phyloP scores from a whole-genome alignment of 148 eudicot genomes.

The Simmondsia chinensis region DNA sequence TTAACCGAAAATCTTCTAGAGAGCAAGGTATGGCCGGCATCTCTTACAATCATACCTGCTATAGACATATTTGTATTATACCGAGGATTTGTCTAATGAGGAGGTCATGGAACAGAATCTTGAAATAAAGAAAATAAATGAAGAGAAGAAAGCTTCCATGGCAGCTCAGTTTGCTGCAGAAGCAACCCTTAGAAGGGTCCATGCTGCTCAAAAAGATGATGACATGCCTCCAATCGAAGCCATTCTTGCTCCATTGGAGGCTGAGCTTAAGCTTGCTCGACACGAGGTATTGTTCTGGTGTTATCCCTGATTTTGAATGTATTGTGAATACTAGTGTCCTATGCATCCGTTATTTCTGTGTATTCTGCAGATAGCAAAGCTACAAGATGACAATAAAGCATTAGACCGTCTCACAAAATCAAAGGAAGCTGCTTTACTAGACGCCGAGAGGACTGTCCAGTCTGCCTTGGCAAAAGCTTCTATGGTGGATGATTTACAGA shows the following conservation, averaged over 20 bases:
- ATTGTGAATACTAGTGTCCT: too few species aligned
- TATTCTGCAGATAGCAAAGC: constrained; percentile 52
- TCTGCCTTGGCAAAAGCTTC: constrained; percentile 72
- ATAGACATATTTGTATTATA: too few species aligned
- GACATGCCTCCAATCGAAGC: constrained; percentile 92
- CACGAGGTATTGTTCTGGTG: constrained; percentile 38
- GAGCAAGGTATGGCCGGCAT: constrained; percentile 38
- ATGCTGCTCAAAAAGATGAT: constrained; percentile 83
- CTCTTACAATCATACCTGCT: constrained; percentile 8
- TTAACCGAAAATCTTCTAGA: constrained; percentile 59
- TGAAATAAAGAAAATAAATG: constrained; percentile 74
- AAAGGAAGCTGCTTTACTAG: constrained; percentile 77
- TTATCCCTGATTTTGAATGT: too few species aligned
- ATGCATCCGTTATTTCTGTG: not conserved
- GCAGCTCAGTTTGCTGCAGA: constrained; percentile 91
- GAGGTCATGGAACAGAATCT: too few species aligned
- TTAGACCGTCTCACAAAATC: constrained; percentile 69
- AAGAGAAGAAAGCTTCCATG: constrained; percentile 79
- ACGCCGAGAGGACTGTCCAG: constrained; percentile 73
- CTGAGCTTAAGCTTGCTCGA: constrained; percentile 73
- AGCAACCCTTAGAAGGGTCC: constrained; percentile 76
- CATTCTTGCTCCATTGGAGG: constrained; percentile 72
- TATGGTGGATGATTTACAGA: constrained; percentile 82
- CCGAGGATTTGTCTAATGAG: too few species aligned
- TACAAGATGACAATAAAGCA: constrained; percentile 80